phyloP scores from a whole-genome alignment of 2,329 filamentous ascomycete genomes.

The Reticulascus tulasneorum region DNA sequence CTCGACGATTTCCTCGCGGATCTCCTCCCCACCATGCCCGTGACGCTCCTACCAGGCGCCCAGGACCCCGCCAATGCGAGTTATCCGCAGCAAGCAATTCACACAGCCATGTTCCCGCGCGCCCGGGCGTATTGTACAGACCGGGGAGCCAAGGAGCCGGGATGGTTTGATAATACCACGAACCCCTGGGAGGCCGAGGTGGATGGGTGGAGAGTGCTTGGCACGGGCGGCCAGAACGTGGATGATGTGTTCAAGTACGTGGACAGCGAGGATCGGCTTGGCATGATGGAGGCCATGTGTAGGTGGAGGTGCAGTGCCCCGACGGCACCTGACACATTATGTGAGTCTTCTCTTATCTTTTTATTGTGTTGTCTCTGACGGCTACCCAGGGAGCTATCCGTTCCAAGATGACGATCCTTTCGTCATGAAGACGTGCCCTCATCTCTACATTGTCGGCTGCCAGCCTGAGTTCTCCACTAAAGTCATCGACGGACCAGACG shows the following conservation, averaged over 20 bases:
- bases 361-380: constrained; percentile 7
- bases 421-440: constrained; percentile 78
- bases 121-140: constrained; percentile 70
- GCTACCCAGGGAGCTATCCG: constrained; percentile 77
- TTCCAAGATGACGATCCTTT: constrained; percentile 94
- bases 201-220: constrained; percentile 83
- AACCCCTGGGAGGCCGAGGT: constrained; percentile 92
- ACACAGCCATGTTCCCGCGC: constrained; percentile 83
- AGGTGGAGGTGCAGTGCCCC: constrained; percentile 89
- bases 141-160: constrained; percentile 37
- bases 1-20: constrained; percentile 79
- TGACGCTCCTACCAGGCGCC: constrained; percentile 82
- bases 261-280: constrained; percentile 68
- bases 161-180: constrained; percentile 85
- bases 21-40: constrained; percentile 78
- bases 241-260: constrained; percentile 94
- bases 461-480: constrained; percentile 75
- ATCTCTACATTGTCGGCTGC: constrained; percentile 86
- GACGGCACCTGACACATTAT: constrained; percentile 92
- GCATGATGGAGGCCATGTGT: constrained; percentile 92
- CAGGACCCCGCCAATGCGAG: constrained; percentile 85
- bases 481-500: constrained; percentile 61
- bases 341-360: constrained; percentile 51
- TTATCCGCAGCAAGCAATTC: constrained; percentile 89
- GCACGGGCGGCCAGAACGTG: constrained; percentile 86